phyloP scores from a whole-genome alignment of 495 filamentous ascomycete genomes.

The Lophiotrema nucula region DNA sequence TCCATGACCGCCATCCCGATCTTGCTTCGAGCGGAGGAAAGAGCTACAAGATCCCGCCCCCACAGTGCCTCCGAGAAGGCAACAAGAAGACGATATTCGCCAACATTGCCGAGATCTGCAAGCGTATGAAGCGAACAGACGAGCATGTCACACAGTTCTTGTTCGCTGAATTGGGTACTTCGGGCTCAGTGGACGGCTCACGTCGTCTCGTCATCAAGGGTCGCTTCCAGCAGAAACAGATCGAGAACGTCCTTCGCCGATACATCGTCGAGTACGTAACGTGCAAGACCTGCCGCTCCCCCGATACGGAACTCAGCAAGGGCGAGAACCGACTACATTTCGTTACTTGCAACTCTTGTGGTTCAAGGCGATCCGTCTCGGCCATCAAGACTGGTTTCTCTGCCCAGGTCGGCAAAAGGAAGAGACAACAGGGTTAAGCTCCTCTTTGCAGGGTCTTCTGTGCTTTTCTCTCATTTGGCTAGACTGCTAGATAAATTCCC shows the following conservation, averaged over 20 bases:
- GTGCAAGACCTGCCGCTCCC: slow-evolving; percentile 93
- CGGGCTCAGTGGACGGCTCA: slow-evolving; percentile 87
- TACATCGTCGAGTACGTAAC: slow-evolving; percentile 99
- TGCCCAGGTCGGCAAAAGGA: slow-evolving; percentile 94
- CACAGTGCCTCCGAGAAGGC: slow-evolving; percentile 98
- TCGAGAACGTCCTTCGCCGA: slow-evolving; percentile 89
- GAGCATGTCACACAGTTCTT: slow-evolving; percentile 96
- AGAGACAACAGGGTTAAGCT: slow-evolving; percentile 59
- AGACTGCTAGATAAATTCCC: too few species aligned
- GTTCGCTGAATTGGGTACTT: slow-evolving; percentile 97
- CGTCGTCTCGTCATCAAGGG: slow-evolving; percentile 96
- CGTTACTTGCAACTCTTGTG: slow-evolving; percentile 84
- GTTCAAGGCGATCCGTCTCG: slow-evolving; percentile 83
- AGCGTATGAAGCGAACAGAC: slow-evolving; percentile 93
- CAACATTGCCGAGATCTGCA: slow-evolving; percentile 90
- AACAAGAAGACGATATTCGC: slow-evolving; percentile 99
- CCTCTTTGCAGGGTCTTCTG: too few species aligned
- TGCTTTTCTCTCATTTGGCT: too few species aligned
- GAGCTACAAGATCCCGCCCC: slow-evolving; percentile 98
- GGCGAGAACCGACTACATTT: slow-evolving; percentile 94
- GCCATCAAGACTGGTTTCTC: slow-evolving; percentile 99
- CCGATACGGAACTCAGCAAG: slow-evolving; percentile 95
- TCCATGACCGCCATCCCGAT: slow-evolving; percentile 92
- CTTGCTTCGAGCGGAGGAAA: slow-evolving; percentile 80
- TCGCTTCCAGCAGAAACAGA: slow-evolving; percentile 97